Conservation (phyloP, 177 flowering plant genomes). For the Vitis hybrid region DNA sequence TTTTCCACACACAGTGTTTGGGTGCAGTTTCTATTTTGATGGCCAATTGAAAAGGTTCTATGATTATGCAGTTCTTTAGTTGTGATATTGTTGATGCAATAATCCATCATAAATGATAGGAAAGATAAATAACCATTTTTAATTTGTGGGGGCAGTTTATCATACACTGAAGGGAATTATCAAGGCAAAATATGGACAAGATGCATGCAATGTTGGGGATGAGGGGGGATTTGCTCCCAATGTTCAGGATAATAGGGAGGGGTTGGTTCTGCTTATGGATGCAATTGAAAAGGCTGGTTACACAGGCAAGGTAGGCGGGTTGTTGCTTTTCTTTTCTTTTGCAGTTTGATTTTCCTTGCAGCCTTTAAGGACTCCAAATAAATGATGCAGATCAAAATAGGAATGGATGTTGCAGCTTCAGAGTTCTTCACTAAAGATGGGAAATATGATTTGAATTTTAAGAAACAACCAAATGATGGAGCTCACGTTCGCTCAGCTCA, state of each 20-base stretch:
- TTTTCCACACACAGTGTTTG: background rate
- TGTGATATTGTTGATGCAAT: too few relatives aligned
- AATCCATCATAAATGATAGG: too few relatives aligned
- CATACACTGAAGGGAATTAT: constrained; percentile 86
- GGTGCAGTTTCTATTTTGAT: background rate
- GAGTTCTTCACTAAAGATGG: constrained; percentile 87
- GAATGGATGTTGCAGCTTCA: constrained; percentile 99
- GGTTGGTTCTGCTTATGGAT: constrained; percentile 79
- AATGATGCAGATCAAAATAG: constrained; percentile 82
- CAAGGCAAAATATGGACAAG: constrained; percentile 91
- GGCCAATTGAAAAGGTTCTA: too few relatives aligned
- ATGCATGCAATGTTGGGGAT: constrained; percentile 99
- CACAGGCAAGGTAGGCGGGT: constrained; percentile 73
- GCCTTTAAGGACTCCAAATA: constrained; percentile 7
- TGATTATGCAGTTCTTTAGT: too few relatives aligned
- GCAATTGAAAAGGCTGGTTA: constrained; percentile 98
- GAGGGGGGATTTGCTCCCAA: constrained; percentile 99
- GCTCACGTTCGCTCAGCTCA: constrained; percentile 69
- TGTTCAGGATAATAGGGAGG: constrained; percentile 96
- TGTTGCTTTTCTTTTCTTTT: background rate
- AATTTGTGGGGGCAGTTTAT: constrained; percentile 53
- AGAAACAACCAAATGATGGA: constrained; percentile 96
- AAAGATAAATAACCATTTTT: too few relatives aligned
- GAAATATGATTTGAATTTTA: constrained; percentile 80
- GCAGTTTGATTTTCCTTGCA: background rate